These are phyloP conservation scores for Fonsecaea nubica DNA, from an alignment of 2,329 filamentous ascomycete genomes.

Conservation along the genomic window DNA sequence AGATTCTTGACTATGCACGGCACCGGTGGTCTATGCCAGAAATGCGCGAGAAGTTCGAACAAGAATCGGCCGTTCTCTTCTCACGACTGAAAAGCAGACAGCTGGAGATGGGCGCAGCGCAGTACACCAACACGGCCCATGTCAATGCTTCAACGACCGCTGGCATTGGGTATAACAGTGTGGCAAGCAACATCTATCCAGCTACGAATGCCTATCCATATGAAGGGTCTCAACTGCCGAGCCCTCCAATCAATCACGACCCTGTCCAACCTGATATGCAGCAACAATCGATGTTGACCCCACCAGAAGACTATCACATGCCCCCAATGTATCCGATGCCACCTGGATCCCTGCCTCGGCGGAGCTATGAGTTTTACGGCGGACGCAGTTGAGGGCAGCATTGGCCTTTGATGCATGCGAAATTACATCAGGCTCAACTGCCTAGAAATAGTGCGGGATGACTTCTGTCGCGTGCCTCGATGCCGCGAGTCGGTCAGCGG, in stretches of 20 bases:
- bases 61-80: conserved; percentile 40
- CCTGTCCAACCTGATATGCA: conserved; percentile 10
- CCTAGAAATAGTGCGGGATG: conserved; percentile 10
- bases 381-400: conserved; percentile 17
- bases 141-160: conserved; percentile 2
- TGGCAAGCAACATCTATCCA: conserved; percentile 5
- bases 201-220: conserved; percentile 19
- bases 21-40: conserved; percentile 37
- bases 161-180: conserved; percentile 20
- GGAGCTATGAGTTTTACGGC: conserved; percentile 39
- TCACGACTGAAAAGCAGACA: conserved; percentile 36
- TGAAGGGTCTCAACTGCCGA: conserved; percentile 27
- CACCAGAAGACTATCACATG: conserved; percentile 31
- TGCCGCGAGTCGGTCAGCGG: background rate
- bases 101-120: conserved; percentile 20
- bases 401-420: background rate
- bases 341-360: conserved; percentile 34
- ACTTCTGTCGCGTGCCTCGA: conserved; percentile 24
- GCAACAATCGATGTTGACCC: conserved; percentile 29
- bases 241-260: conserved; percentile 31
- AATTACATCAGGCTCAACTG: background rate
- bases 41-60: conserved; percentile 37
- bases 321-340: conserved; percentile 29
- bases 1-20: conserved; percentile 38
- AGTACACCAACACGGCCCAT: conserved; percentile 16